These are phyloP conservation scores for Boletales sp. DNA, from an alignment of 768 basidiomycete genomes.

Conservation along the genomic window DNA sequence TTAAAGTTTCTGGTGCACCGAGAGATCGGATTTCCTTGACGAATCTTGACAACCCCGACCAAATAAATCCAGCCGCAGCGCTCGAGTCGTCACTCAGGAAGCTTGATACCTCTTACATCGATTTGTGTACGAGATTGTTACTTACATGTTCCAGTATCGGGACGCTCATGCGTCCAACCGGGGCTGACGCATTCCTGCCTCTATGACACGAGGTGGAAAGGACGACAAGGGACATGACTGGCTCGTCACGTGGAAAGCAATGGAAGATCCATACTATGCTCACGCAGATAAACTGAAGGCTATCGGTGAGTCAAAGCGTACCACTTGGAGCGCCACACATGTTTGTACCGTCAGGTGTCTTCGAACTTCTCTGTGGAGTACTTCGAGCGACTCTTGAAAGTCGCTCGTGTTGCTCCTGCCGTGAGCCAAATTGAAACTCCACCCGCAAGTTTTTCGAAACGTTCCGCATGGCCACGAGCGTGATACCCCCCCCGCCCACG, in stretches of 20 bases:
- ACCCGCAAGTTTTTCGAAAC: slow-evolving; percentile 47
- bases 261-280: slow-evolving; percentile 67
- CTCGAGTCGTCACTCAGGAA: slow-evolving; percentile 64
- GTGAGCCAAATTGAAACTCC: slow-evolving; percentile 81
- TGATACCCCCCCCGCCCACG: slow-evolving; percentile 6
- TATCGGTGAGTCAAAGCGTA: slow-evolving; percentile 47
- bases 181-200: slow-evolving; percentile 81
- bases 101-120: slow-evolving; percentile 73
- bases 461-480: neutral
- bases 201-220: slow-evolving; percentile 47
- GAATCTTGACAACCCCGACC: slow-evolving; percentile 64
- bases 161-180: slow-evolving; percentile 18
- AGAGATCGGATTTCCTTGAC: slow-evolving; percentile 77
- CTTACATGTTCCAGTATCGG: neutral
- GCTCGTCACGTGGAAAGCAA: slow-evolving; percentile 75
- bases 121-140: slow-evolving; percentile 54
- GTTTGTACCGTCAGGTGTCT: slow-evolving; percentile 42
- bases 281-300: slow-evolving; percentile 71
- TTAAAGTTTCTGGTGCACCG: slow-evolving; percentile 67
- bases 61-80: slow-evolving; percentile 54
- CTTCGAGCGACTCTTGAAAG: slow-evolving; percentile 57
- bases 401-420: slow-evolving; percentile 58
- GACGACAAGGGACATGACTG: slow-evolving; percentile 58
- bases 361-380: slow-evolving; percentile 69
- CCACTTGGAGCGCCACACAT: neutral